Evolutionary conservation across 495 filamentous ascomycete genomes (phyloP).

Genomic region (Aspergillus carlsbadensis): DNA sequence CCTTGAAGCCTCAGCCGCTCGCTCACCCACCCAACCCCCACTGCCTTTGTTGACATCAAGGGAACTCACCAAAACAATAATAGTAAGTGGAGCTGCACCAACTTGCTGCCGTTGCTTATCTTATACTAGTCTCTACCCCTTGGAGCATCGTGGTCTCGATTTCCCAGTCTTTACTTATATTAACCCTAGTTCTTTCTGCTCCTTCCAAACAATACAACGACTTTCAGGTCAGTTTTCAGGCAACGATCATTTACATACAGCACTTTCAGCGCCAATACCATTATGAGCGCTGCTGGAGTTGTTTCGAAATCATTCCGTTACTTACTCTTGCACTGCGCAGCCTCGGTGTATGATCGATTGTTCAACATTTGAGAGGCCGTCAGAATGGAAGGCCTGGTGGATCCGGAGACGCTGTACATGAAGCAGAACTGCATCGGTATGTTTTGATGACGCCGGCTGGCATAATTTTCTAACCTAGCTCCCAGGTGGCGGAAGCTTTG

Average conservation of each 20-base stretch:
- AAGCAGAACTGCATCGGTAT: conserved; percentile 92
- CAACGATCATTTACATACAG: not conserved
- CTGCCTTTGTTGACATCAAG: conserved; percentile 12
- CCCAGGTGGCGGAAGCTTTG: conserved; percentile 83
- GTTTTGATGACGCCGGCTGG: conserved; percentile 18
- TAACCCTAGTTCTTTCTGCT: not conserved
- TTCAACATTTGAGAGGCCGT: conserved; percentile 7
- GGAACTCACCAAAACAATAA: conserved; percentile 13
- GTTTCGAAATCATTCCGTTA: not conserved
- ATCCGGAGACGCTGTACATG: conserved; percentile 86
- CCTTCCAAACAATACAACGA: not conserved
- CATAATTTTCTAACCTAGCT: not conserved
- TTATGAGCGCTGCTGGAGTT: not conserved
- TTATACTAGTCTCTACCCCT: conserved; percentile 7
- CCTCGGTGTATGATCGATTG: conserved; percentile 7
- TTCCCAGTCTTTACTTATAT: not conserved
- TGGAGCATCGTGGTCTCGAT: not conserved
- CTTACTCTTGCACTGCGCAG: not conserved
- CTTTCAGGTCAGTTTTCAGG: conserved; percentile 9
- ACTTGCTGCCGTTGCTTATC: conserved; percentile 1
- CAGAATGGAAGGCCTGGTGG: conserved; percentile 51
- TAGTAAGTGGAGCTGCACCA: conserved; percentile 13
- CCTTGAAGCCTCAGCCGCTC: conserved; percentile 7
- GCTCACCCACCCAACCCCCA: not conserved
- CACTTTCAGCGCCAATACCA: not conserved